These are phyloP conservation scores for Penicillium sp. DNA, from an alignment of 2,329 filamentous ascomycete species.

Conservation along the genomic window DNA sequence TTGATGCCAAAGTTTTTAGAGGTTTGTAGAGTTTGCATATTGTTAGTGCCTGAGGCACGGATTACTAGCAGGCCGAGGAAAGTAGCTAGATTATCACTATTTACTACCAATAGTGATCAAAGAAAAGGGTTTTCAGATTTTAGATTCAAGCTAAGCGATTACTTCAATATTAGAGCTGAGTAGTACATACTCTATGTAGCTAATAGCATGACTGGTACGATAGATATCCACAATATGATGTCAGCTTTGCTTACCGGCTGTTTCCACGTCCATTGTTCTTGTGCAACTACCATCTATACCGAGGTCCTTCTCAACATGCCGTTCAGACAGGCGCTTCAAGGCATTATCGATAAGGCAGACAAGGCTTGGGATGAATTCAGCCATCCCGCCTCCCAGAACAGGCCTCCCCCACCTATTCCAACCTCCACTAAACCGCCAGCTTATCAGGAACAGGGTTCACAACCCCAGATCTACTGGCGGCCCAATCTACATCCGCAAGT, in stretches of 20 bases:
- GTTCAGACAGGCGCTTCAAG: slow-evolving; percentile 22
- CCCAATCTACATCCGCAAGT: slow-evolving; percentile 20
- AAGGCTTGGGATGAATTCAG: slow-evolving; percentile 20
- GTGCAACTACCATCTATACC: slow-evolving; percentile 11
- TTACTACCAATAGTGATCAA: not conserved
- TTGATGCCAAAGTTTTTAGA: slow-evolving; percentile 6
- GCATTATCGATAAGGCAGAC: slow-evolving; percentile 21
- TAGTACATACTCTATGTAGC: no score
- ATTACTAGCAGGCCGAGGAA: not conserved
- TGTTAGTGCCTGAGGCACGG: slow-evolving; percentile 8
- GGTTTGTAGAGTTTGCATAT: slow-evolving; percentile 10
- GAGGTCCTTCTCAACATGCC: slow-evolving; percentile 20
- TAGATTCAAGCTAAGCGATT: not conserved
- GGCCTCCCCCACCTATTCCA: slow-evolving; percentile 19
- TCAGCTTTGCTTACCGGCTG: slow-evolving; percentile 14
- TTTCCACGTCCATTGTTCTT: slow-evolving; percentile 5
- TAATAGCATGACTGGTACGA: no score
- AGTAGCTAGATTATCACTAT: slow-evolving; percentile 2
- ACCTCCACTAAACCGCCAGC: slow-evolving; percentile 17
- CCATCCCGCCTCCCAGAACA: slow-evolving; percentile 12
- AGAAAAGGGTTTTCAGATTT: not conserved
- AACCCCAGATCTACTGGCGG: slow-evolving; percentile 22
- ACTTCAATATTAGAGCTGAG: no score
- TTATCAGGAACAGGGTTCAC: slow-evolving; percentile 17
- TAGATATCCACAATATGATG: slow-evolving; percentile 15